Evolutionary conservation across 257 asterid species (phyloP), one percentile per base, ranked within the genome.

Genomic region (Solanum piurae): DNA sequence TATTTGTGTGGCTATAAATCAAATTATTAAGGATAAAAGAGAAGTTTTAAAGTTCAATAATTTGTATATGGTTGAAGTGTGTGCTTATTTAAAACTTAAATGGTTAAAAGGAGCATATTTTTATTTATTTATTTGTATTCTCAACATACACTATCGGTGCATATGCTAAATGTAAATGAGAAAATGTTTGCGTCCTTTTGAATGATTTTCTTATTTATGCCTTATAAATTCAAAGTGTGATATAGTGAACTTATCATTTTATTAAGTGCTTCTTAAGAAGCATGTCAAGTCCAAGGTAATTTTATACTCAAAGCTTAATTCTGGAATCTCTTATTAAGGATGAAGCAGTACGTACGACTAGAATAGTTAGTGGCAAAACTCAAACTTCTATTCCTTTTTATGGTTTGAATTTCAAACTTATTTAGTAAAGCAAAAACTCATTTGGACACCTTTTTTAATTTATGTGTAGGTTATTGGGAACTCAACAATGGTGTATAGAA

Each of bases 381-480:
- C 12, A 10, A n/a, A 23, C 23, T 60, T 60, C 69, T 60, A 60
- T 29, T 23, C 29, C 21, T 60, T 23, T 60, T 60, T 60, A 44
- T 44, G 18, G 55, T 4, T 60, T 60, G 10, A 25, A 12, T 31
- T 31, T 7, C n/a, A 16, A 71, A 71, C 40, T 12, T 13, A 71
- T 71, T 69, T 27, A 27, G 75, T 13, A 29, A 29, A 13, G 75
- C 37, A 68, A 12, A 29, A 69, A 3, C 79, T 72, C 52, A 72
- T 42, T 37, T 79, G 2, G 3, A 27, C 36, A 64, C 3, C 55
- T 38, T 55, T 33, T 33, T 37, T 29, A 7, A 14, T 46, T 74
- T 72, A 18, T 73, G 36, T 86, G 31, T 72, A 92, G 95, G 86
- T 55, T 5, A 91, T 75, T 11, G 58, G 73, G 86, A 89, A 87